Evolutionary conservation across 1,284 basidiomycete genomes (phyloP), one percentile per base, ranked within the genome.

Genomic region (Ustilago tritici): DNA sequence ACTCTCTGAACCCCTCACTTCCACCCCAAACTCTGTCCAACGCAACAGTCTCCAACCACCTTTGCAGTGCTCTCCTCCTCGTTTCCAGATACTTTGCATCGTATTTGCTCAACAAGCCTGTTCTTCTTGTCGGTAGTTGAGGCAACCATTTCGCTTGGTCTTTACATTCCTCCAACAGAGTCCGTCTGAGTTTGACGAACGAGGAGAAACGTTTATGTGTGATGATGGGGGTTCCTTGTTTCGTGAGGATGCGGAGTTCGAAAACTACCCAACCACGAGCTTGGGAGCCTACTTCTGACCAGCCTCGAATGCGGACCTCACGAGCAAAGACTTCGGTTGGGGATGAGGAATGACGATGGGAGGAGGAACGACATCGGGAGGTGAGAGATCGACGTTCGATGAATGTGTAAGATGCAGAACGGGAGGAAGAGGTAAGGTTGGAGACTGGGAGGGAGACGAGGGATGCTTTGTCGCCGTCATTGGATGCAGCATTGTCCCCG

Each of bases 261-360:
- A 74, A 85, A 12, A 80, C 80, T 19, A 84, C 79, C 76, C 76
- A 85, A 2, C 84, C 84, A 15, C 80, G 66, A 2, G 74, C 76
- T 41, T 71, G 69, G 0, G 66, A 64, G 43, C 84, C 84, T 19
- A 85, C 75, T 23, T 76, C 63, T 46, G 66, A 82, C 81, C 82
- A 85, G 11, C 82, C 80, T 0, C 81, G 70, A 23, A 85, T 77
- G 0, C 66, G 56, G 2, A 82, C 76, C 23, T 82, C 78, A 49
- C 78, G 56, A 4, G 80, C 76, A 61, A 82, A 82, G 10, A 62
- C 41, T 54, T 61, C 62, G 17, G 63, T 49, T 23, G 46, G 31
- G 8, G 32, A 40, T 9, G 50, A 47, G 53, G 34, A n/a, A 5
- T 3, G 58, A 60, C 10, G 52, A 14, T 47, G 52, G 8, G 56